Base-by-base conservation (phyloP, 2,329 filamentous ascomycete genomes). In the Botrytis deweyae region DNA sequence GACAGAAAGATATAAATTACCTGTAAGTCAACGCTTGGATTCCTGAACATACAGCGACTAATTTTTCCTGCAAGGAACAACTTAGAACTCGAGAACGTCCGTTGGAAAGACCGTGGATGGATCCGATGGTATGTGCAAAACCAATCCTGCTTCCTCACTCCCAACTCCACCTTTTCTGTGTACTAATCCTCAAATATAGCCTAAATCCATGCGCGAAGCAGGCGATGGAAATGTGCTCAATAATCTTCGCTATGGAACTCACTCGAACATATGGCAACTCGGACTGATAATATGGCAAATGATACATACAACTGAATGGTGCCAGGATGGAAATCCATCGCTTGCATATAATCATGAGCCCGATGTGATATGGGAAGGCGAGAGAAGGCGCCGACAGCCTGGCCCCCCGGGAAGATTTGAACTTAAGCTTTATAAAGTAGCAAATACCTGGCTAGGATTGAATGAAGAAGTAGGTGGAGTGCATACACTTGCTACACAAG, bases 51-150 rank as follows among this genome's bases (percentile, higher is more conserved):
- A 63, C 4, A 38, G 16, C 12, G 18, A 38, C n/a, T 70, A n/a
- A 61, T 16, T n/a, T 58, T 6, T 10, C 63, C 8, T 36, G 25
- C 12, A 44, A 70, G 68, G 68, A 70, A 38, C 68, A 70, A 70
- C 58, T 70, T 12, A 61, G 68, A 62, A 33, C 20, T 70, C 38
- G 55, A 44, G 0, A 1, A 4, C 1, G 6, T 20, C 14, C 14
- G 25, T 16, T 63, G 5, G 38, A 70, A 22, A 40, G 68, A n/a
- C 68, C 68, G 18, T 70, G 68, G 68, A 70, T 70, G 68, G 68
- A 46, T n/a, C 29, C 8, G 25, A 12, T 20, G 16, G 66, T 69
- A 69, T 42, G 66, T 69, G 12, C 16, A 58, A 33, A 42, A 5
- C 12, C 44, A 22, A 36, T 36, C n/a, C 40, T 46, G 16, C 29